Evolutionary conservation across 371 early-diverging fungal species (phyloP), one percentile per base, ranked within the genome.

Genomic region (Lichtheimia ornata): DNA sequence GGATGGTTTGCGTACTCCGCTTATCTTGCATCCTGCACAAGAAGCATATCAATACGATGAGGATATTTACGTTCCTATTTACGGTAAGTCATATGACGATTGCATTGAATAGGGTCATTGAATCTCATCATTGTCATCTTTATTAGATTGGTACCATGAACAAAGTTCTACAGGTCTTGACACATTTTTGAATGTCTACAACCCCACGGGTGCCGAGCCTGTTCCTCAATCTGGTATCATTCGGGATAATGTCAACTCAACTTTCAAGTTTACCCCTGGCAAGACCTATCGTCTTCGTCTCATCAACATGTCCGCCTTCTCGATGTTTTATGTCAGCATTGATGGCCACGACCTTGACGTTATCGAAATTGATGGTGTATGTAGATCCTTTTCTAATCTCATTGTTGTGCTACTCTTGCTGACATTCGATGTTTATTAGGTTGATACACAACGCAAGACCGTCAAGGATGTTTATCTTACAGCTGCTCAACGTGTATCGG

Each of bases 291-390:
- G 76, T 22, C 62, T 76, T 49, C 73, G 76, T 5, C 27, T 76
- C 22, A 81, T 94, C 63, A 87, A 87, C 58, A 86, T 88, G 79
- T 81, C 86, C 20, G 83, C 86, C 25, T 69, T 91, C 44, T 81
- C 89, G 44, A 76, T 78, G 59, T 91, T 84, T 73, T 72, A 72
- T 58, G 74, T 92, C 63, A 72, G 81, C 58, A 84, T 94, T 52
- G 91, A 88, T 62, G 86, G 79, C 47, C 94, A 93, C 67, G 77
- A 83, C 50, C 72, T 94, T 76, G 68, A 83, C 50, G 76, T 94
- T 17, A 90, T 94, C 62, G 94, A 93, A 72, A 79, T 86, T 17
- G 94, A 94, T 53, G 94, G 94, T 50, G 74, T 64, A 57, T 56
- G 63, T 57, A 44, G 15, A 52, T 25, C 22, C 6, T 15, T 11